A percentile compares a stretch with the other conserved stretches of the same genome.
Evolutionary conservation across 2,329 filamentous ascomycete genomes (phyloP).

Genomic region (Aspergillus pseudoterreus): DNA sequence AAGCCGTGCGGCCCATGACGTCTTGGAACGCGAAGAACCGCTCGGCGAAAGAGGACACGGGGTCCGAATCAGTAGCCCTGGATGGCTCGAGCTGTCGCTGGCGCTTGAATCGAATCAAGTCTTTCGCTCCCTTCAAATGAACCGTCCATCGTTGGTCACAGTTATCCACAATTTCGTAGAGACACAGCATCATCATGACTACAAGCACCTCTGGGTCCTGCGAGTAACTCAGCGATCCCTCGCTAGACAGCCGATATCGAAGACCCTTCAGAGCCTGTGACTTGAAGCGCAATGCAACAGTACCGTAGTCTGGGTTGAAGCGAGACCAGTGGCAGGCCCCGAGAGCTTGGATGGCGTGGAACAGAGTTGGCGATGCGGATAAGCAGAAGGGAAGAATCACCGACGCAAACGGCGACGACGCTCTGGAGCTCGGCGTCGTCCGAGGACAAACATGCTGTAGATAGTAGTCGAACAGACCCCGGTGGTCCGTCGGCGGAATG

Average conservation of each 20-base stretch:
- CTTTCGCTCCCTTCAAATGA: constrained; percentile 47
- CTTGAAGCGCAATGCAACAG: constrained; percentile 36
- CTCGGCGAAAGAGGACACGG: constrained; percentile 39
- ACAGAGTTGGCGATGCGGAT: constrained; percentile 34
- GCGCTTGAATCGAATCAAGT: constrained; percentile 42
- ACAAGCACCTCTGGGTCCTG: constrained; percentile 35
- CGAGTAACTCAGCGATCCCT: constrained; percentile 25
- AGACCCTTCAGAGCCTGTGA: constrained; percentile 35
- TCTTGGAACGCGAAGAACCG: constrained; percentile 52
- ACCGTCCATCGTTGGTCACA: constrained; percentile 47
- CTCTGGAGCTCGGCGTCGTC: constrained; percentile 34
- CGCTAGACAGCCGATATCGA: constrained; percentile 28
- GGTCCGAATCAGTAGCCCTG: constrained; percentile 14
- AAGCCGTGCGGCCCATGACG: constrained; percentile 50
- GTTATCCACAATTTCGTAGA: constrained; percentile 44
- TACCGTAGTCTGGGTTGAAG: constrained; percentile 25
- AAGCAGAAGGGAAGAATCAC: constrained; percentile 38
- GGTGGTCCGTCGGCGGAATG: constrained; percentile 25
- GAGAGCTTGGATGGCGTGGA: constrained; percentile 37
- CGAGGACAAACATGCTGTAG: constrained; percentile 39
- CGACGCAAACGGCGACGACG: constrained; percentile 37
- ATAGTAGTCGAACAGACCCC: constrained; percentile 38
- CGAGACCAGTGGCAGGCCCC: constrained; percentile 38
- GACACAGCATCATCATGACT: constrained; percentile 46
- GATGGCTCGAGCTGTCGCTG: constrained; percentile 16